phyloP scores from a whole-genome alignment of 192 early-diverging fungal genomes.

The Geranomyces variabilis region DNA sequence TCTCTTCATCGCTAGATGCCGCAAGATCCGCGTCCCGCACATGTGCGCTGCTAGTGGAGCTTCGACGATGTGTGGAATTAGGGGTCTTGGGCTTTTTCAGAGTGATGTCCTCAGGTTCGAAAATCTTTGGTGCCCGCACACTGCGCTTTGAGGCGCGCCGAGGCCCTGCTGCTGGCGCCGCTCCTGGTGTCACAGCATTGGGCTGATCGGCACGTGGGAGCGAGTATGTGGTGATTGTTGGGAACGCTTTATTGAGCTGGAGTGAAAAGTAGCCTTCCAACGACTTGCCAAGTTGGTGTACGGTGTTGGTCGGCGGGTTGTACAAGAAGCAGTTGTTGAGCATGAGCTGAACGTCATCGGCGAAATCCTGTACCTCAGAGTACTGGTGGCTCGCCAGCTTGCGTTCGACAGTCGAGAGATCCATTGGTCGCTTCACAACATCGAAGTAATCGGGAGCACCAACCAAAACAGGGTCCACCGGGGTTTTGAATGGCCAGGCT shows the following conservation, averaged over 20 bases:
- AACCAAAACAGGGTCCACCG: constrained; percentile 40
- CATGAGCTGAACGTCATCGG: constrained; percentile 68
- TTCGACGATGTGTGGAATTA: constrained; percentile 1
- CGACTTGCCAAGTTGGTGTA: constrained; percentile 34
- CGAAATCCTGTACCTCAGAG: constrained; percentile 53
- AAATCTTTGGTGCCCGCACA: constrained; percentile 26
- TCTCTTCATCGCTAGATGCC: constrained; percentile 11
- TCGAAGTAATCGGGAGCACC: constrained; percentile 71
- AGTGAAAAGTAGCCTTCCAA: constrained; percentile 36
- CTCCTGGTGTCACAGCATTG: not conserved
- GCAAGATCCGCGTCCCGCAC: constrained; percentile 1
- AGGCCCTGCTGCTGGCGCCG: constrained; percentile 1
- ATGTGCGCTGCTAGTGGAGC: constrained; percentile 4
- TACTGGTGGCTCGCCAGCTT: constrained; percentile 61
- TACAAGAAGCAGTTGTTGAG: constrained; percentile 75
- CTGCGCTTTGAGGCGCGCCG: constrained; percentile 26
- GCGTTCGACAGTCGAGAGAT: constrained; percentile 66
- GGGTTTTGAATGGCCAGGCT: constrained; percentile 40
- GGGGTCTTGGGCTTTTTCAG: constrained; percentile 21
- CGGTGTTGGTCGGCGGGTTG: constrained; percentile 63
- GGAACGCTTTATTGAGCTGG: constrained; percentile 31
- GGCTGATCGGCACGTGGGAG: not conserved
- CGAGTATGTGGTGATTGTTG: constrained; percentile 21
- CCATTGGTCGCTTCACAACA: constrained; percentile 76
- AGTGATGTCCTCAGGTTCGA: constrained; percentile 27